Evolutionary conservation across 2,329 filamentous ascomycete species (phyloP).

Genomic region (Juglanconis sp.): DNA sequence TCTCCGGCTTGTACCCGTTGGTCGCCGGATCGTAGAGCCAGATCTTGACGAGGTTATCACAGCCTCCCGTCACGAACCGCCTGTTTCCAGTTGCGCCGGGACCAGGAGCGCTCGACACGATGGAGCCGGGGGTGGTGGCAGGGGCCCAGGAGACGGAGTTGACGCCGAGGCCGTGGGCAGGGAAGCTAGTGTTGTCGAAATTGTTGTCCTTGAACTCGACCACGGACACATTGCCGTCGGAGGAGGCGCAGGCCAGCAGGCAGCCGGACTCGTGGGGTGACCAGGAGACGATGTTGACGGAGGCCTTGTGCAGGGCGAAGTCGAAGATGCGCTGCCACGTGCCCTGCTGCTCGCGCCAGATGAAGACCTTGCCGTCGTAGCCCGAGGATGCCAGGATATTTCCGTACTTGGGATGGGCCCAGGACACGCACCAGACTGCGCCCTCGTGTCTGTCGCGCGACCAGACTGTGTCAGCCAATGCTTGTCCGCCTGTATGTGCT

Average conservation of each 20-base stretch:
- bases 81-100: slow-evolving; percentile 62
- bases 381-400: slow-evolving; percentile 94
- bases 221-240: slow-evolving; percentile 88
- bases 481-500: background rate
- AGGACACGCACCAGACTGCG: slow-evolving; percentile 95
- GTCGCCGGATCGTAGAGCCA: slow-evolving; percentile 75
- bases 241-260: slow-evolving; percentile 89
- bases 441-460: slow-evolving; percentile 77
- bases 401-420: slow-evolving; percentile 98
- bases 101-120: slow-evolving; percentile 69
- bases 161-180: slow-evolving; percentile 88
- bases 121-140: slow-evolving; percentile 75
- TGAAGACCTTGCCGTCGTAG: slow-evolving; percentile 97
- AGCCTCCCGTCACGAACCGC: slow-evolving; percentile 91
- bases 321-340: slow-evolving; percentile 87
- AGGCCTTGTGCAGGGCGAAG: slow-evolving; percentile 89
- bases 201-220: slow-evolving; percentile 96
- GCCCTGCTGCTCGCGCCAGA: slow-evolving; percentile 86
- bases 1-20: slow-evolving; percentile 60
- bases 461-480: background rate
- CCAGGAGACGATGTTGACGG: slow-evolving; percentile 96
- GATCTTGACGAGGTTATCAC: slow-evolving; percentile 89
- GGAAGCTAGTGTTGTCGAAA: slow-evolving; percentile 86
- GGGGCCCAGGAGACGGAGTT: slow-evolving; percentile 97
- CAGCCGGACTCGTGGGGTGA: slow-evolving; percentile 95